A percentile compares a stretch with the other conserved stretches of the same genome.
phyloP scores from a whole-genome alignment of 148 eudicot species.

The Vaccinium corymbosum region DNA sequence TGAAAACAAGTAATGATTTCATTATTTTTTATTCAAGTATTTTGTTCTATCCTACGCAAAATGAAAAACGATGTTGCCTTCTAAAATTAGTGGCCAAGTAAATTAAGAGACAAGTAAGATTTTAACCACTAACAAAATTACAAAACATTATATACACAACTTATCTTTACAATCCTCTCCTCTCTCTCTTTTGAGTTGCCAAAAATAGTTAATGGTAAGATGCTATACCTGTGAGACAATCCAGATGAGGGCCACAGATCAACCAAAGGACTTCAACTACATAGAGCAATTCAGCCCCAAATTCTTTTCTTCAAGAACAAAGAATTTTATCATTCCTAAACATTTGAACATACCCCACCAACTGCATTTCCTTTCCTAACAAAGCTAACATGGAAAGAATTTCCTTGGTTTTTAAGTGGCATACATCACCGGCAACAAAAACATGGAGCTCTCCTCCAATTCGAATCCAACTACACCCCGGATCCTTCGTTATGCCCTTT shows the following conservation, averaged over 20 bases:
- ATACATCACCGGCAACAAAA: conserved; percentile 43
- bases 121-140: too few relatives aligned
- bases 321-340: not conserved
- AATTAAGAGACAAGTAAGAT: too few relatives aligned
- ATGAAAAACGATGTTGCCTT: too few relatives aligned
- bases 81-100: too few relatives aligned
- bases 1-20: too few relatives aligned
- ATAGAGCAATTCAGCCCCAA: not conserved
- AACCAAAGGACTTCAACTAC: not conserved
- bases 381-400: conserved; percentile 27
- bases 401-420: conserved; percentile 34
- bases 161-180: too few relatives aligned
- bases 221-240: not conserved
- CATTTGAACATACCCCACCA: not conserved
- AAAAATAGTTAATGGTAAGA: not conserved
- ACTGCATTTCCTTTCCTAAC: conserved; percentile 35
- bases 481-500: conserved; percentile 30
- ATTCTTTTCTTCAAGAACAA: not conserved
- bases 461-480: conserved; percentile 55
- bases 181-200: not conserved
- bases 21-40: too few relatives aligned
- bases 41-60: too few relatives aligned
- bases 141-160: too few relatives aligned
- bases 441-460: conserved; percentile 36
- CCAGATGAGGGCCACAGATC: not conserved